Percentiles rank a stretch among this genome's conserved stretches.
phyloP scores from a whole-genome alignment of 2,329 filamentous ascomycete species.

The Fonsecaea pedrosoi region DNA sequence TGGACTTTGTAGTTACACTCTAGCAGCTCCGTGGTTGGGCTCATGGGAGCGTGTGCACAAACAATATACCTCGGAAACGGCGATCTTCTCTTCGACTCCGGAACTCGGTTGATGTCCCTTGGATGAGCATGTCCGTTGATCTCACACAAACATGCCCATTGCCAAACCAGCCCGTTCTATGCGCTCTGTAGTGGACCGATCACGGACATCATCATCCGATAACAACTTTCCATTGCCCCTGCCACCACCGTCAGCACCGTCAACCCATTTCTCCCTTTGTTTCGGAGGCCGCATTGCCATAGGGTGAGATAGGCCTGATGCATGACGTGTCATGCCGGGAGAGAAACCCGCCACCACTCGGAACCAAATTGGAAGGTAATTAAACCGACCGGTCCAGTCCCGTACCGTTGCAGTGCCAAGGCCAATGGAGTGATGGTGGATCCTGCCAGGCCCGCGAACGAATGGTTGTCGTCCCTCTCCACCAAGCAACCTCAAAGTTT shows the following conservation, averaged over 20 bases:
- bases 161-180: neutral
- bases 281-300: conserved; percentile 10
- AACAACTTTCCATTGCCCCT: conserved; percentile 14
- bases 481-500: conserved; percentile 8
- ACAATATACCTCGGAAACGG: neutral
- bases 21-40: neutral
- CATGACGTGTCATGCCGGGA: conserved; percentile 17
- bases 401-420: conserved; percentile 13
- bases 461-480: neutral
- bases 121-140: conserved; percentile 16
- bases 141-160: conserved; percentile 7
- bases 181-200: conserved; percentile 5
- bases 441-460: neutral
- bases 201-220: conserved; percentile 4
- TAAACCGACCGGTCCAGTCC: conserved; percentile 3
- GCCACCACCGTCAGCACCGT: conserved; percentile 13
- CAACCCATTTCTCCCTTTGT: neutral
- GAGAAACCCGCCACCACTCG: conserved; percentile 14
- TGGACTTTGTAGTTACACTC: neutral
- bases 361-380: conserved; percentile 10
- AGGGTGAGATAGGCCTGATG: conserved; percentile 11
- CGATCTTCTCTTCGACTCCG: conserved; percentile 10
- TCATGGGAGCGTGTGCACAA: neutral
- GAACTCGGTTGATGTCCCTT: conserved; percentile 9
- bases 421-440: neutral